A percentile compares a stretch with the other conserved stretches of the same genome.
These are phyloP conservation scores for Nakaseomyces kungkrabaensis DNA, from an alignment of 1,139 yeast species.

Conservation along the genomic window DNA sequence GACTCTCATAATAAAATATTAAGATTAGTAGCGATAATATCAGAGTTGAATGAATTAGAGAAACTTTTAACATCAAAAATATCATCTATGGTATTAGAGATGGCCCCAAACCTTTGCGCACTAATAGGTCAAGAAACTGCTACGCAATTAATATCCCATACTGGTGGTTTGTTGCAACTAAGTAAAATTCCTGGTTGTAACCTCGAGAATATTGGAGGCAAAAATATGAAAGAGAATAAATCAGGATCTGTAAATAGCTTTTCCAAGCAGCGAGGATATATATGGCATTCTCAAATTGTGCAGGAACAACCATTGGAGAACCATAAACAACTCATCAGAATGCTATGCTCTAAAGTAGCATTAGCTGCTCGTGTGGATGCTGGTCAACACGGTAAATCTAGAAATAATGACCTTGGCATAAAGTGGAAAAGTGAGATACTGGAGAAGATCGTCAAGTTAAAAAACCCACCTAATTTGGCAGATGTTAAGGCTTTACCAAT, in stretches of 20 bases:
- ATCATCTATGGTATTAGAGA: slow-evolving; percentile 38
- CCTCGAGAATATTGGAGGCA: slow-evolving; percentile 75
- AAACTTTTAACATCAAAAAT: slow-evolving; percentile 43
- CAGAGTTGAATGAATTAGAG: slow-evolving; percentile 39
- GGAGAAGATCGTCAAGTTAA: slow-evolving; percentile 56
- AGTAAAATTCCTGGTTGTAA: slow-evolving; percentile 77
- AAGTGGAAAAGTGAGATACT: slow-evolving; percentile 51
- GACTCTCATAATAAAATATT: slow-evolving; percentile 35
- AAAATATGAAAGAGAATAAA: slow-evolving; percentile 37
- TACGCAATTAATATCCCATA: slow-evolving; percentile 59
- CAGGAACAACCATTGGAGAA: slow-evolving; percentile 45
- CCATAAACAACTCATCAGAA: slow-evolving; percentile 63
- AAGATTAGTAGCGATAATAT: slow-evolving; percentile 40
- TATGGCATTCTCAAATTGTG: slow-evolving; percentile 45
- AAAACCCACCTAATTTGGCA: slow-evolving; percentile 66
- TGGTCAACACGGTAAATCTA: slow-evolving; percentile 18
- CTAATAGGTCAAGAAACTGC: slow-evolving; percentile 67
- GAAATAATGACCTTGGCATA: slow-evolving; percentile 48
- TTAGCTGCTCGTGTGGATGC: slow-evolving; percentile 78
- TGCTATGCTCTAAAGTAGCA: slow-evolving; percentile 68
- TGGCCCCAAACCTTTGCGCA: slow-evolving; percentile 76
- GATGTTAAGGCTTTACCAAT: slow-evolving; percentile 71
- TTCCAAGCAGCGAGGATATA: slow-evolving; percentile 49
- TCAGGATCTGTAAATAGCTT: slow-evolving; percentile 25
- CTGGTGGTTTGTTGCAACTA: slow-evolving; percentile 64